Conservation (phyloP, 805 yeast genomes). For the Wickerhamiella cacticola region DNA sequence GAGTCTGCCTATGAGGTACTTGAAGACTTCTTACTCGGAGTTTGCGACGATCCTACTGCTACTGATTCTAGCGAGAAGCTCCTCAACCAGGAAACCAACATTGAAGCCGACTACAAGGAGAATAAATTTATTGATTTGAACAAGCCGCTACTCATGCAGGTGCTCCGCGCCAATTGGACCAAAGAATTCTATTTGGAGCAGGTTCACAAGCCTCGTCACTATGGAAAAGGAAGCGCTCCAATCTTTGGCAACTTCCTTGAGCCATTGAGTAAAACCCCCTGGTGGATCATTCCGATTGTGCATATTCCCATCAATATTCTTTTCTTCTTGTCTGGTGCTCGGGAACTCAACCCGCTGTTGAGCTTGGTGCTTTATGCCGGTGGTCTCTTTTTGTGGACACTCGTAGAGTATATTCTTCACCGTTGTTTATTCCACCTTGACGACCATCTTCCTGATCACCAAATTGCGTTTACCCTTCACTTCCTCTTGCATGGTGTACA, state of each 20-base stretch:
- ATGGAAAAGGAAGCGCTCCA: constrained; percentile 94
- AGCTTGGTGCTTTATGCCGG: constrained; percentile 51
- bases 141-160: constrained; percentile 72
- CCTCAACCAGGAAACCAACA: constrained; percentile 70
- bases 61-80: constrained; percentile 37
- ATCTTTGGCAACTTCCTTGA: constrained; percentile 90
- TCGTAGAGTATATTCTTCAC: constrained; percentile 78
- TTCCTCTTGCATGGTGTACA: constrained; percentile 92
- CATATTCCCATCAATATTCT: constrained; percentile 79
- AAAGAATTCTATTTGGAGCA: constrained; percentile 90
- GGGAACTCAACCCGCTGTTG: constrained; percentile 33
- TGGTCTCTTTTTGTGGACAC: constrained; percentile 90
- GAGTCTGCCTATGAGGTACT: constrained; percentile 78
- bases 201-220: constrained; percentile 95
- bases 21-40: constrained; percentile 60
- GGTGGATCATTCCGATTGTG: constrained; percentile 80
- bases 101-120: constrained; percentile 49
- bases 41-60: constrained; percentile 57
- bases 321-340: constrained; percentile 48
- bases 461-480: constrained; percentile 63
- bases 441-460: constrained; percentile 69
- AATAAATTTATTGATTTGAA: constrained; percentile 81
- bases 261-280: constrained; percentile 80
- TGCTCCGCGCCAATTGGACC: constrained; percentile 58
- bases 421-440: constrained; percentile 92